These are phyloP conservation scores for Phytophthora pini DNA, from an alignment of 352 stramenopile genomes.

Conservation along the genomic window DNA sequence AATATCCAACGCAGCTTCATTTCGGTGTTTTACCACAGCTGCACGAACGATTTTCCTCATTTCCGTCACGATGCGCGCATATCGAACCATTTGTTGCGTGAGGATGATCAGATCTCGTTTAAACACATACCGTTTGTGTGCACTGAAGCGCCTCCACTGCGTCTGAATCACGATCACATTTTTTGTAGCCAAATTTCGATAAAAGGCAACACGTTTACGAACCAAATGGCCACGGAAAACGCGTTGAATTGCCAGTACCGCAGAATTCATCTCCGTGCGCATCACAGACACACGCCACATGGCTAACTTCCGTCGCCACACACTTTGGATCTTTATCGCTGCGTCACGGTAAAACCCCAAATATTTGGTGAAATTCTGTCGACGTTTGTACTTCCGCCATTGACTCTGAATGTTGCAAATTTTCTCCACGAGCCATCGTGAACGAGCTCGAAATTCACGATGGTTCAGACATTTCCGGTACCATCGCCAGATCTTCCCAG, in stretches of 20 bases:
- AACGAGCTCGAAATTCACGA: conserved; percentile 39
- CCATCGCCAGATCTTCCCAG: conserved; percentile 52
- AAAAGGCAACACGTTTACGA: conserved; percentile 35
- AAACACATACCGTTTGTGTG: conserved; percentile 29
- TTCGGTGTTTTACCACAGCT: conserved; percentile 38
- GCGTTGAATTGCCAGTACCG: conserved; percentile 46
- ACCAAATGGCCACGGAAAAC: conserved; percentile 47
- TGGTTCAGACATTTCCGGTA: conserved; percentile 52
- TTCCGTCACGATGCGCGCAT: conserved; percentile 37
- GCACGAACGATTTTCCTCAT: conserved; percentile 34
- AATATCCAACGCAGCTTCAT: conserved; percentile 40
- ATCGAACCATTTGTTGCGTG: conserved; percentile 50
- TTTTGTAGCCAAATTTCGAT: conserved; percentile 33
- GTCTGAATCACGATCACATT: conserved; percentile 47
- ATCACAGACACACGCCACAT: conserved; percentile 29
- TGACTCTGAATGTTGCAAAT: conserved; percentile 64
- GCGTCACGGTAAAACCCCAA: conserved; percentile 43
- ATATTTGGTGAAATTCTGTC: conserved; percentile 42
- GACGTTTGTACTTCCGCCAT: conserved; percentile 54
- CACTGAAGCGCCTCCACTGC: conserved; percentile 43
- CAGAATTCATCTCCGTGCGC: conserved; percentile 40
- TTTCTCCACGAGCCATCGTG: conserved; percentile 57
- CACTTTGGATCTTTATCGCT: conserved; percentile 51
- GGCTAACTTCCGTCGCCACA: conserved; percentile 56
- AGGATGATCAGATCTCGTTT: conserved; percentile 42